phyloP scores from a whole-genome alignment of 2,329 filamentous ascomycete genomes.

The Aureobasidium subglaciale region DNA sequence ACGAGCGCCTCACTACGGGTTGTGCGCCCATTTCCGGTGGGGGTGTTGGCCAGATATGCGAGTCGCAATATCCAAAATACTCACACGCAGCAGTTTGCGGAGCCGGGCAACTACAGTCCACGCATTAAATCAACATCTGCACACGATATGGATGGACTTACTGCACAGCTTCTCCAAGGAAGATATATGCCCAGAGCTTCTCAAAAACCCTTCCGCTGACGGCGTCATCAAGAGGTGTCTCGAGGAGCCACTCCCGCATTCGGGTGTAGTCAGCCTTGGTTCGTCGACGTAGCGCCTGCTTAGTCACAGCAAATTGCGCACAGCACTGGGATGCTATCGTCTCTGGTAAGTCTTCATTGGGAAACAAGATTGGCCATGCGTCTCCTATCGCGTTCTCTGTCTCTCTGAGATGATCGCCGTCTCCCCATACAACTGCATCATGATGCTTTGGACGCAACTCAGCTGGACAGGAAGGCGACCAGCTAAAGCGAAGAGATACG shows the following conservation, averaged over 20 bases:
- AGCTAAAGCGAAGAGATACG: neutral
- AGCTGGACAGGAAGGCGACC: conserved; percentile 11
- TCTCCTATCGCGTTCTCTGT: conserved; percentile 3
- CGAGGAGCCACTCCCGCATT: conserved; percentile 51
- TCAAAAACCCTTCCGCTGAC: conserved; percentile 6
- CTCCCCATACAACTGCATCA: neutral
- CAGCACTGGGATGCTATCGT: conserved; percentile 13
- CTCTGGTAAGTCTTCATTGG: neutral
- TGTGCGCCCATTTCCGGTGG: conserved; percentile 24
- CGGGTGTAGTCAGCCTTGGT: conserved; percentile 48
- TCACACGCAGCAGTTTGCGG: neutral
- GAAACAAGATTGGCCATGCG: conserved; percentile 15
- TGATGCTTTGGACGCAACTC: conserved; percentile 22
- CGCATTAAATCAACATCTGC: neutral
- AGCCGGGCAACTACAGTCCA: neutral
- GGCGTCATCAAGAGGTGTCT: neutral
- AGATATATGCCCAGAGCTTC: conserved; percentile 2
- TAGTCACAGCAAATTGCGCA: conserved; percentile 58
- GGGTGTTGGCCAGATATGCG: neutral
- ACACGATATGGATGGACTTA: neutral
- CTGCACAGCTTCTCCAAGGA: neutral
- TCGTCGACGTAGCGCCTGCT: conserved; percentile 43
- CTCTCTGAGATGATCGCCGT: neutral
- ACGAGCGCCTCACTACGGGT: no score
- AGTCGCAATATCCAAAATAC: neutral